Evolutionary conservation across 176 grass and related monocot species (phyloP).

Genomic region (Eragrostis nindensis): DNA sequence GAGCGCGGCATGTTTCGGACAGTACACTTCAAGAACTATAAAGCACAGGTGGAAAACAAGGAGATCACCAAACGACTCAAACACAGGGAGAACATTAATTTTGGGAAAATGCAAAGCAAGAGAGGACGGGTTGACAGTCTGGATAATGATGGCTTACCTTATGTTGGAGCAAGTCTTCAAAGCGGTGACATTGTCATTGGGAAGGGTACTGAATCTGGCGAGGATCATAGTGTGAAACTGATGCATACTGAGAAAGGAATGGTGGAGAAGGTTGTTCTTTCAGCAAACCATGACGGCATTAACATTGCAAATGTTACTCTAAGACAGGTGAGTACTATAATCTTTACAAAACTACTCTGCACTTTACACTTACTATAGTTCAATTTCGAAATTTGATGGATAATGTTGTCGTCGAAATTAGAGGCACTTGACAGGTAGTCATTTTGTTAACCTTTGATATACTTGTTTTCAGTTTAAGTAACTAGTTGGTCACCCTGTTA

Average conservation of each 20-base stretch:
- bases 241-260: slow-evolving; percentile 91
- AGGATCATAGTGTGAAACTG: slow-evolving; percentile 73
- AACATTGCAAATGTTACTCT: slow-evolving; percentile 83
- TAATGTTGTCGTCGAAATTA: neutral
- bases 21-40: slow-evolving; percentile 78
- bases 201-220: slow-evolving; percentile 67
- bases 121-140: slow-evolving; percentile 76
- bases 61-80: slow-evolving; percentile 63
- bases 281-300: slow-evolving; percentile 78
- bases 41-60: slow-evolving; percentile 72
- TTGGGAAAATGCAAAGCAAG: slow-evolving; percentile 81
- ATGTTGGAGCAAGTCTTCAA: slow-evolving; percentile 81
- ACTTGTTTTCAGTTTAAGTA: neutral
- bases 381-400: neutral
- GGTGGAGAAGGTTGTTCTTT: slow-evolving; percentile 81
- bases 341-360: slow-evolving; percentile 21
- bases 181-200: slow-evolving; percentile 87
- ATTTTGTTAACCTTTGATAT: neutral
- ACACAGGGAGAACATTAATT: slow-evolving; percentile 60
- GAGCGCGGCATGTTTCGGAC: slow-evolving; percentile 86
- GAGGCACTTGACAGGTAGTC: neutral
- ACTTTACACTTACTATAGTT: neutral
- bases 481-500: neutral
- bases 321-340: slow-evolving; percentile 63
- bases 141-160: slow-evolving; percentile 83